These are phyloP conservation scores for Fraxinus dipetala DNA, from an alignment of 305 asterid species.

Conservation along the genomic window DNA sequence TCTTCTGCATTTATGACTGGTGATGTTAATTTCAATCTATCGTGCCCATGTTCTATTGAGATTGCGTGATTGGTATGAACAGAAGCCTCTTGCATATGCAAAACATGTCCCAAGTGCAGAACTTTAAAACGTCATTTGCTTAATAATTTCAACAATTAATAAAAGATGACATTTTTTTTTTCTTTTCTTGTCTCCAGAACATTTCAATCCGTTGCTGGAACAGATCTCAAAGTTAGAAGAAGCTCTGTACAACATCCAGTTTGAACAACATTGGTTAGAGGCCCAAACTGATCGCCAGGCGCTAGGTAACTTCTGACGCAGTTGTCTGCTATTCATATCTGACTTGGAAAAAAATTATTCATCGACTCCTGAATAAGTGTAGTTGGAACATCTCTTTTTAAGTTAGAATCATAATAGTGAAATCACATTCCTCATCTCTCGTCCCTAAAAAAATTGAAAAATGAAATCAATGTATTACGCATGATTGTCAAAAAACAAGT, in stretches of 20 bases:
- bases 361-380: no score
- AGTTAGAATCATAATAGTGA: neutral
- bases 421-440: neutral
- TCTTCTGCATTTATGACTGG: neutral
- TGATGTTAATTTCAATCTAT: neutral
- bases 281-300: constrained; percentile 96
- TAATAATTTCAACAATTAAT: neutral
- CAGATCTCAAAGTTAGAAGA: constrained; percentile 86
- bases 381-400: neutral
- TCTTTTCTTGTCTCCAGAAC: constrained; percentile 48
- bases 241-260: constrained; percentile 82
- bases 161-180: neutral
- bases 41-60: no score
- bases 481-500: neutral
- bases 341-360: neutral
- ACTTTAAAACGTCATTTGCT: neutral
- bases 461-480: neutral
- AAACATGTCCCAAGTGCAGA: neutral
- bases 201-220: constrained; percentile 84
- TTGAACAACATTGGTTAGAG: constrained; percentile 95
- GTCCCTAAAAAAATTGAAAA: neutral
- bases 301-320: constrained; percentile 43
- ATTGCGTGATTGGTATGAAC: neutral
- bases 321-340: neutral
- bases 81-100: neutral